Percentiles rank a stretch among this genome's conserved stretches.
These are phyloP conservation scores for Tolypocladium album DNA, from an alignment of 2,329 filamentous ascomycete species.

Conservation along the genomic window DNA sequence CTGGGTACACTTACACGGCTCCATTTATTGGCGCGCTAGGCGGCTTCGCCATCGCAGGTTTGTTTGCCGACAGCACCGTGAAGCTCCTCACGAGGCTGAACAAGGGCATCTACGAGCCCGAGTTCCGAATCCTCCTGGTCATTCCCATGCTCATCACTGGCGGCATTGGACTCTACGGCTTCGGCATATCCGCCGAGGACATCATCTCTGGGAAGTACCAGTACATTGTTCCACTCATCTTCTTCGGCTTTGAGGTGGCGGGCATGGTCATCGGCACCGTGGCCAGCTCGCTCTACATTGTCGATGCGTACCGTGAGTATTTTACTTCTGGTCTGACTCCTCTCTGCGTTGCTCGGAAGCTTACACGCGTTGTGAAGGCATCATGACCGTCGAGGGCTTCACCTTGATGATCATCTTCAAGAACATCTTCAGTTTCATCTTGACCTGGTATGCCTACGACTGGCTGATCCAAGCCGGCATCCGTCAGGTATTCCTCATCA, in stretches of 20 bases:
- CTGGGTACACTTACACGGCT: slow-evolving; percentile 79
- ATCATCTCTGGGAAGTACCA: slow-evolving; percentile 45
- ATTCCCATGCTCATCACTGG: slow-evolving; percentile 72
- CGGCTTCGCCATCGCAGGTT: slow-evolving; percentile 66
- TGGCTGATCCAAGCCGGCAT: slow-evolving; percentile 65
- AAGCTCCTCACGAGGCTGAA: slow-evolving; percentile 63
- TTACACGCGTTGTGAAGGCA: slow-evolving; percentile 33
- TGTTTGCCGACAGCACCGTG: slow-evolving; percentile 63
- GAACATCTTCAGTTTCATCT: slow-evolving; percentile 79
- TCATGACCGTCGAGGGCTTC: slow-evolving; percentile 78
- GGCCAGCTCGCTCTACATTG: slow-evolving; percentile 75
- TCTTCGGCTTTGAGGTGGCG: slow-evolving; percentile 74
- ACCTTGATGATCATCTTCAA: slow-evolving; percentile 89
- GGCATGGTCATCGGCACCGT: slow-evolving; percentile 92
- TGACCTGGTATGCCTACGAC: slow-evolving; percentile 75
- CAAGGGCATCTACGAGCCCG: slow-evolving; percentile 77
- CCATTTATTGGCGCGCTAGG: slow-evolving; percentile 75
- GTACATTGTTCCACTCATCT: slow-evolving; percentile 67
- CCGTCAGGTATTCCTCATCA: slow-evolving; percentile 51
- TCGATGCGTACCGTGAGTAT: slow-evolving; percentile 74
- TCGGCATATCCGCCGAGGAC: slow-evolving; percentile 61
- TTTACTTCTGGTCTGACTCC: slow-evolving; percentile 9
- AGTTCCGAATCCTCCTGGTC: slow-evolving; percentile 77
- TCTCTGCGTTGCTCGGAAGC: background rate
- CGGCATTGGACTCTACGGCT: slow-evolving; percentile 72